Evolutionary conservation across 1,284 basidiomycete species (phyloP).

Genomic region (Sporisorium exsertum): DNA sequence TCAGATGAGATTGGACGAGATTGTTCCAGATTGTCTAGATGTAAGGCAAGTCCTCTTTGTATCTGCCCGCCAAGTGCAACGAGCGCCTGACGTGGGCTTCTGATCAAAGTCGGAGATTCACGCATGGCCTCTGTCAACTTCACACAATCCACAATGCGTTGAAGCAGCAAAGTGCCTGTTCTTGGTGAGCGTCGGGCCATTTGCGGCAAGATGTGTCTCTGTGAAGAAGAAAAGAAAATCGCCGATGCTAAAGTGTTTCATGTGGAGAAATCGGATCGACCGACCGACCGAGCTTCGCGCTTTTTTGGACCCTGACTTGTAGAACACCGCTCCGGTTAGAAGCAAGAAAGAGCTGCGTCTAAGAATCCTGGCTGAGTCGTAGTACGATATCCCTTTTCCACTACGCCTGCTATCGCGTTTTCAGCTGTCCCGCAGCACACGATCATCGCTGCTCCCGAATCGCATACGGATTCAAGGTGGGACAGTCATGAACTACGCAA

Average conservation of each 20-base stretch:
- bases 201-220: too few species aligned
- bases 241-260: slow-evolving; percentile 6
- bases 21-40: neutral
- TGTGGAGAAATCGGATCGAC: slow-evolving; percentile 7
- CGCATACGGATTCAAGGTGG: too few species aligned
- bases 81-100: neutral
- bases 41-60: neutral
- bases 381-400: neutral
- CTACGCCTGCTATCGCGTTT: neutral
- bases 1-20: neutral
- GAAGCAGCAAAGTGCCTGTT: neutral
- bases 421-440: neutral
- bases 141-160: neutral
- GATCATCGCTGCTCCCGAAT: neutral
- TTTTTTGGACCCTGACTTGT: slow-evolving; percentile 7
- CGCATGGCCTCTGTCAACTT: neutral
- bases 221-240: slow-evolving; percentile 4
- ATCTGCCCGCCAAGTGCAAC: neutral
- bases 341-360: too few species aligned
- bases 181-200: neutral
- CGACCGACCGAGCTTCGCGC: too few species aligned
- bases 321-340: slow-evolving; percentile 4
- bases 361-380: slow-evolving; percentile 3
- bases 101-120: neutral
- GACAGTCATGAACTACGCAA: neutral